Conservation (phyloP, 768 basidiomycete species). For the Harrya chromipes region DNA sequence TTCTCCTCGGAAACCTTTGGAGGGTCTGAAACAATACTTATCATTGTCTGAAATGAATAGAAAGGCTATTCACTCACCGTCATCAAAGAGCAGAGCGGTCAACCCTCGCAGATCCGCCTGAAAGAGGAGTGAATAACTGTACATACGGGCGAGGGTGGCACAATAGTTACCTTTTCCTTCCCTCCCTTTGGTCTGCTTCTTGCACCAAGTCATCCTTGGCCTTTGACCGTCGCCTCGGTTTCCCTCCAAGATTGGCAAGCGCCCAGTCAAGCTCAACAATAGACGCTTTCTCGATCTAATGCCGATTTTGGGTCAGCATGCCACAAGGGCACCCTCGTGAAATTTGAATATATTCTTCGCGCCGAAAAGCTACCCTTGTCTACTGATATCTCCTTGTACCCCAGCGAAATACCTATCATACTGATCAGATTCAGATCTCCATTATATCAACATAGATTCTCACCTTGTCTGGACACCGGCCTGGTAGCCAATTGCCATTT, state of each 20-base stretch:
- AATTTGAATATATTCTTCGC: conserved; percentile 82
- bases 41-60: background rate
- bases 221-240: conserved; percentile 33
- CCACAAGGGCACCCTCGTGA: conserved; percentile 64
- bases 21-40: conserved; percentile 31
- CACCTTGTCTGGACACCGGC: conserved; percentile 81
- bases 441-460: background rate
- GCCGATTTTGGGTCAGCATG: too few relatives aligned
- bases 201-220: conserved; percentile 40
- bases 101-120: conserved; percentile 59
- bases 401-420: conserved; percentile 69
- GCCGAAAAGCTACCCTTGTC: conserved; percentile 83
- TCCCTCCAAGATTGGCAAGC: conserved; percentile 57
- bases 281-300: conserved; percentile 75
- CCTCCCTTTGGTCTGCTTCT: conserved; percentile 45
- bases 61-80: conserved; percentile 41
- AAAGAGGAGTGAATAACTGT: background rate
- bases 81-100: conserved; percentile 66
- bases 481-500: conserved; percentile 88
- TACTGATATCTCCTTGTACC: conserved; percentile 70
- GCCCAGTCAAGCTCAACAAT: conserved; percentile 80
- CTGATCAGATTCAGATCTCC: background rate
- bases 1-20: conserved; percentile 42
- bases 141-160: background rate
- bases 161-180: conserved; percentile 29